Evolutionary conservation across 495 filamentous ascomycete species (phyloP).

Genomic region (Rhizodiscina lignyota): DNA sequence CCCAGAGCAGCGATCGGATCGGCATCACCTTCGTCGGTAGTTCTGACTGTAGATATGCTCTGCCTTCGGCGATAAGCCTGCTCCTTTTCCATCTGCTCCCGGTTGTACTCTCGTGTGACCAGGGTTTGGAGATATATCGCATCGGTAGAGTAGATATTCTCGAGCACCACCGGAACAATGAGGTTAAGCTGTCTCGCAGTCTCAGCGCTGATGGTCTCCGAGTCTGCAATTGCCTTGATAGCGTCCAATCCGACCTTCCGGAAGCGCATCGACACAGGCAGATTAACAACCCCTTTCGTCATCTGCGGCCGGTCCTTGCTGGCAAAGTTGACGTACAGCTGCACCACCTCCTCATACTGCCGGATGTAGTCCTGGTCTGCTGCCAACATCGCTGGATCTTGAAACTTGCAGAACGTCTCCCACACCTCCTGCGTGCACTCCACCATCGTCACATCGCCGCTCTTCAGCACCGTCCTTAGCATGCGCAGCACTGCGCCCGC

Average conservation of each 20-base stretch:
- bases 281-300: slow-evolving; percentile 37
- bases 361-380: slow-evolving; percentile 66
- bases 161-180: slow-evolving; percentile 64
- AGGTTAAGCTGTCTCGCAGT: slow-evolving; percentile 56
- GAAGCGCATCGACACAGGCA: slow-evolving; percentile 68
- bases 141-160: slow-evolving; percentile 66
- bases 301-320: slow-evolving; percentile 28
- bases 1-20: slow-evolving; percentile 56
- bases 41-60: slow-evolving; percentile 64
- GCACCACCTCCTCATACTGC: slow-evolving; percentile 69
- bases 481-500: slow-evolving; percentile 64
- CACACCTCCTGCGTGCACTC: slow-evolving; percentile 76
- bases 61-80: slow-evolving; percentile 41
- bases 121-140: slow-evolving; percentile 49
- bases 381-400: slow-evolving; percentile 63
- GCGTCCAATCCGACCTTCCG: slow-evolving; percentile 64
- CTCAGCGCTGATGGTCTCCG: slow-evolving; percentile 57
- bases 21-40: slow-evolving; percentile 41
- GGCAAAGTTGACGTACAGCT: slow-evolving; percentile 62
- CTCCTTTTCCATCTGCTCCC: slow-evolving; percentile 50
- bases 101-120: slow-evolving; percentile 38
- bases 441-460: slow-evolving; percentile 71
- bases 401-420: slow-evolving; percentile 63
- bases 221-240: slow-evolving; percentile 58
- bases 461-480: slow-evolving; percentile 58